Percentiles rank a stretch among this genome's conserved stretches.
Evolutionary conservation across 108 stramenopile genomes (phyloP).

Genomic region (Nitzschia sp.): DNA sequence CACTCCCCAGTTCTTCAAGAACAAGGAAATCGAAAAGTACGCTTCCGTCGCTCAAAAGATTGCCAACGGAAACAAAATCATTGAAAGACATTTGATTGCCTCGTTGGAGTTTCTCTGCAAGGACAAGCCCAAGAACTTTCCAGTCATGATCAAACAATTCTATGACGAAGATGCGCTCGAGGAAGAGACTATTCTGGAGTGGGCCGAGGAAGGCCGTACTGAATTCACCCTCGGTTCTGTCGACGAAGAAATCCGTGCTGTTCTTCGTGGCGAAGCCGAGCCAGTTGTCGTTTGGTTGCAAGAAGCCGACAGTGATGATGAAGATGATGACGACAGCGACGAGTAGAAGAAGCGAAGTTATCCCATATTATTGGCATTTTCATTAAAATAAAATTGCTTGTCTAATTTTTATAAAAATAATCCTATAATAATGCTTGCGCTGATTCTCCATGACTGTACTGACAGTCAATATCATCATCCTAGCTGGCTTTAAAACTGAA

Average conservation of each 20-base stretch:
- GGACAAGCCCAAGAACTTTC: conserved; percentile 88
- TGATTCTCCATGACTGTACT: too few species aligned
- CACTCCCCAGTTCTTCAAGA: conserved; percentile 83
- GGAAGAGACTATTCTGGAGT: conserved; percentile 89
- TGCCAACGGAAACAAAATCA: conserved; percentile 70
- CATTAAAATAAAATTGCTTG: too few species aligned
- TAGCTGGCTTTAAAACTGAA: too few species aligned
- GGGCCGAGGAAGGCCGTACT: conserved; percentile 85
- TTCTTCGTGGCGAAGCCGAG: conserved; percentile 79
- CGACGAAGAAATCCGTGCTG: conserved; percentile 77
- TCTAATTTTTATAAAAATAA: too few species aligned
- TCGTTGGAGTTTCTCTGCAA: conserved; percentile 70
- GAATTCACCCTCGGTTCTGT: conserved; percentile 74
- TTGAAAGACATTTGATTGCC: conserved; percentile 87
- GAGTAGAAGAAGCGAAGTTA: too few species aligned
- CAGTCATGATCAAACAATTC: conserved; percentile 88
- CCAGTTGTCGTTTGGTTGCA: conserved; percentile 90
- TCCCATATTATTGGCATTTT: too few species aligned
- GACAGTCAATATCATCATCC: too few species aligned
- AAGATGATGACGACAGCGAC: conserved; percentile 46
- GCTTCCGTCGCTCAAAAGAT: conserved; percentile 57
- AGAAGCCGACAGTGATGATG: conserved; percentile 82
- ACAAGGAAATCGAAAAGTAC: conserved; percentile 75
- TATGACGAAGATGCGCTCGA: conserved; percentile 89
- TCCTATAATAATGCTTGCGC: too few species aligned